Evolutionary conservation across 2,329 filamentous ascomycete genomes (phyloP).

Genomic region (Sclerotinia nivalis): DNA sequence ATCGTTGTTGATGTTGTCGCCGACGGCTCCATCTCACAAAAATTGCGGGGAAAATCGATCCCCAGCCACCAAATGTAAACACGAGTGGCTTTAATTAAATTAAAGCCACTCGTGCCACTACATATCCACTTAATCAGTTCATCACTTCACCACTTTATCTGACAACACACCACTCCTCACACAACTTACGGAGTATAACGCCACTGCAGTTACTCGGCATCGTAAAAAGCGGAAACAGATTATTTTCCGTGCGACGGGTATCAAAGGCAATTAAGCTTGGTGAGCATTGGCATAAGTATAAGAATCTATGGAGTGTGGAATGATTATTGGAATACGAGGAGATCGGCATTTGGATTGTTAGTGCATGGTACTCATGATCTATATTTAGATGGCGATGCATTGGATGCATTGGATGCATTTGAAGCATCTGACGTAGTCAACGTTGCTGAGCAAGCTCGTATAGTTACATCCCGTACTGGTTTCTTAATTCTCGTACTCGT

Average conservation of each 20-base stretch:
- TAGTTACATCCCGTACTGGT: neutral
- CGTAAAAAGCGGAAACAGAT: neutral
- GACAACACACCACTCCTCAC: slow-evolving; percentile 12
- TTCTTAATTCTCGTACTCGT: neutral
- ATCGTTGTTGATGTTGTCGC: too few species aligned
- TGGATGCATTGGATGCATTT: neutral
- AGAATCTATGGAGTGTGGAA: neutral
- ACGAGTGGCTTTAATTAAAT: too few species aligned
- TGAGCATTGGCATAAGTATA: neutral
- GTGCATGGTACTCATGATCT: neutral
- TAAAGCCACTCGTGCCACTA: slow-evolving; percentile 2
- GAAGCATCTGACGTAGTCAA: neutral
- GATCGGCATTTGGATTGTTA: neutral
- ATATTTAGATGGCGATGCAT: neutral
- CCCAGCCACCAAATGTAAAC: neutral
- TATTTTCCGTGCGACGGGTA: neutral
- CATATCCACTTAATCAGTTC: neutral
- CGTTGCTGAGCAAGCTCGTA: too few species aligned
- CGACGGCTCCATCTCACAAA: neutral
- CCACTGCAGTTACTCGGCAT: neutral
- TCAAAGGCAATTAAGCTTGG: neutral
- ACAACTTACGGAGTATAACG: neutral
- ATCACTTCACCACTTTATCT: neutral
- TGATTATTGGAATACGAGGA: slow-evolving; percentile 10
- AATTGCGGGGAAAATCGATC: neutral